phyloP scores from a whole-genome alignment of 2,329 filamentous ascomycete species.

The Aureobasidium subglaciale region DNA sequence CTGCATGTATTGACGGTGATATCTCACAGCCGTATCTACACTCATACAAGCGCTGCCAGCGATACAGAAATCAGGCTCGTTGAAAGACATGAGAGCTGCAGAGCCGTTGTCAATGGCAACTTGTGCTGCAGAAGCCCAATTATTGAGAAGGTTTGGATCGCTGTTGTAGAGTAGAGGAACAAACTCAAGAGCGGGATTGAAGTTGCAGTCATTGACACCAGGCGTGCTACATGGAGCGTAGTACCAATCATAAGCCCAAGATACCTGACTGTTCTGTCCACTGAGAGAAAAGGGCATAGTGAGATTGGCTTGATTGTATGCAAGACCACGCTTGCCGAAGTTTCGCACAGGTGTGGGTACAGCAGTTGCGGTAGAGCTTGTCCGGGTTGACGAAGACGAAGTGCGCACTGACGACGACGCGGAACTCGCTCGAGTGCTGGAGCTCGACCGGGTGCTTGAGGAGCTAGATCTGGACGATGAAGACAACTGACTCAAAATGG shows the following conservation, averaged over 20 bases:
- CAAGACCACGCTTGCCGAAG: slow-evolving; percentile 54
- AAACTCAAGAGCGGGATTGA: slow-evolving; percentile 23
- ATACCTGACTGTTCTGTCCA: slow-evolving; percentile 21
- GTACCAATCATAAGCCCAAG: slow-evolving; percentile 26
- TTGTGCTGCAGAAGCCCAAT: slow-evolving; percentile 21
- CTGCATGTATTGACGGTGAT: slow-evolving; percentile 48
- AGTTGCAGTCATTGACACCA: slow-evolving; percentile 17
- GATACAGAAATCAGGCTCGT: slow-evolving; percentile 55
- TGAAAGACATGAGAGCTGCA: slow-evolving; percentile 56
- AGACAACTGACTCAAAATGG: background rate
- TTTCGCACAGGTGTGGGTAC: slow-evolving; percentile 18
- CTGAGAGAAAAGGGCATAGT: slow-evolving; percentile 41
- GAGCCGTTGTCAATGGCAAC: slow-evolving; percentile 26
- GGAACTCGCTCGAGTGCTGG: background rate
- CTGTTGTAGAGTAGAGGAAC: slow-evolving; percentile 24
- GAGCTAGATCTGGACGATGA: background rate
- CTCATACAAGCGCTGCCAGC: slow-evolving; percentile 48
- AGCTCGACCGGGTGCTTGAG: background rate
- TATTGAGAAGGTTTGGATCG: slow-evolving; percentile 17
- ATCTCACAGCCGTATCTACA: slow-evolving; percentile 42
- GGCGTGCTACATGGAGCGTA: slow-evolving; percentile 12
- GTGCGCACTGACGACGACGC: background rate
- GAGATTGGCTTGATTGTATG: slow-evolving; percentile 53
- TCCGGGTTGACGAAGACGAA: background rate
- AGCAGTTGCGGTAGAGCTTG: background rate